A percentile compares a stretch with the other conserved stretches of the same genome.
Conservation (phyloP, 768 basidiomycete genomes). For the Phaeotremella skinneri region DNA sequence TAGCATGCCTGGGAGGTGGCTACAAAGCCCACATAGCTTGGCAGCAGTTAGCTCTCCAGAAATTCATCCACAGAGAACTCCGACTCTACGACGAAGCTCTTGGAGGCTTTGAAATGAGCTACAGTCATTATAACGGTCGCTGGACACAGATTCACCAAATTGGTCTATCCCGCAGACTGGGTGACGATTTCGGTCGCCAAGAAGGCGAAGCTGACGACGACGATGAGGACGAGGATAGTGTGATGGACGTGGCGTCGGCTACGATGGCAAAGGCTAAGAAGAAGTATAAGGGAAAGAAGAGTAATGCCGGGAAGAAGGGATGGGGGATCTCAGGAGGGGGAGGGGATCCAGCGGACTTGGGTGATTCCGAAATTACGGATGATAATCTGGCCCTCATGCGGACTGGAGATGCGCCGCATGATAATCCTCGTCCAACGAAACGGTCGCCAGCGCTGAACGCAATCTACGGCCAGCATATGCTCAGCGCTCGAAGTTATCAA, state of each 20-base stretch:
- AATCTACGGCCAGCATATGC: constrained; percentile 77
- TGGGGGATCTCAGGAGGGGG: background rate
- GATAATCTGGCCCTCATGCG: background rate
- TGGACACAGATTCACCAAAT: constrained; percentile 16
- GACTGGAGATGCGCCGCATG: constrained; percentile 3
- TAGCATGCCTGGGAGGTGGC: constrained; percentile 65
- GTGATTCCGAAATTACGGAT: constrained; percentile 18
- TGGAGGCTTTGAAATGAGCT: constrained; percentile 53
- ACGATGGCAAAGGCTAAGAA: constrained; percentile 52
- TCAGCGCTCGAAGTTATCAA: constrained; percentile 83
- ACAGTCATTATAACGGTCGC: constrained; percentile 14
- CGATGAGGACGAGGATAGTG: constrained; percentile 54
- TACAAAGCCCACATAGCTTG: constrained; percentile 70
- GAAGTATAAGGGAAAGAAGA: constrained; percentile 14
- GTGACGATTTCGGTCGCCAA: constrained; percentile 9
- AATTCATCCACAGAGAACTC: constrained; percentile 78
- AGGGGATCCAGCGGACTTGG: background rate
- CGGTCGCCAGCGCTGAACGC: constrained; percentile 53
- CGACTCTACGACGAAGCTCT: constrained; percentile 63
- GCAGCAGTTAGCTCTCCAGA: constrained; percentile 74
- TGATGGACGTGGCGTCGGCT: constrained; percentile 18
- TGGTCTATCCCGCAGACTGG: constrained; percentile 11
- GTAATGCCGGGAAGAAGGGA: constrained; percentile 26
- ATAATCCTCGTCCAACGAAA: constrained; percentile 22
- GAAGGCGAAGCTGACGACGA: constrained; percentile 48